Base-by-base conservation (phyloP, 1,284 basidiomycete species). In the Ustilago loliicola region DNA sequence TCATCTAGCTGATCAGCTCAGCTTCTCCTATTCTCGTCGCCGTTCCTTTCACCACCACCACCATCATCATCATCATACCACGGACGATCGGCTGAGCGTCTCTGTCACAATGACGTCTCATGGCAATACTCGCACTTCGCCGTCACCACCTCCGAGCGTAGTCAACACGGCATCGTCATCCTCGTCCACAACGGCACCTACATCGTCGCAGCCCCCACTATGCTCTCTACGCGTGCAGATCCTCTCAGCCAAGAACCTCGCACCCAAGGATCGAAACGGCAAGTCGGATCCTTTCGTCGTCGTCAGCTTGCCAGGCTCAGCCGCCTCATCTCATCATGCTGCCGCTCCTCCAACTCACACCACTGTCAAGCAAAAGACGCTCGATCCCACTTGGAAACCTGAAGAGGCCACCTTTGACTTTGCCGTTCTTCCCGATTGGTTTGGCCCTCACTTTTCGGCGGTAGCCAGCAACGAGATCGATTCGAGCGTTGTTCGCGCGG, bases 321-420 rank as follows among this genome's bases (percentile, higher is more conserved):
- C 67, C 27, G 52, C 60, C 11, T 61, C 73, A 5, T 59, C 52
- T n/a, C 66, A 62, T 21, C 57, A 66, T 21, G 60, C 56, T 10
- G 52, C 57, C n/a, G 88, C 92, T 9, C 89, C 90, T 38, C 90
- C 89, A 5, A 89, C 92, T n/a, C 89, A 91, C 51, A 96, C 95
- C 0, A 91, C 94, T 0, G 93, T 94, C n/a, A 87, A 91, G 38
- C 94, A 93, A 85, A 91, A 92, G 69, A 92, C 90, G 0, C 85
- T 93, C n/a, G 92, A 93, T 80, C 96, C 96, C 0, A 87, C 88
- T 2, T 98, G 91, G 86, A 86, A 88, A 0, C 30, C 69, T n/a
- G 63, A 66, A 3, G 82, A 83, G 48, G 85, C 80, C 21, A 68
- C 73, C 0, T 76, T 81, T 60, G 72, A 82, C 23, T 77, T 77